Evolutionary conservation across 768 basidiomycete species (phyloP).

Genomic region (Mrakia gelida): DNA sequence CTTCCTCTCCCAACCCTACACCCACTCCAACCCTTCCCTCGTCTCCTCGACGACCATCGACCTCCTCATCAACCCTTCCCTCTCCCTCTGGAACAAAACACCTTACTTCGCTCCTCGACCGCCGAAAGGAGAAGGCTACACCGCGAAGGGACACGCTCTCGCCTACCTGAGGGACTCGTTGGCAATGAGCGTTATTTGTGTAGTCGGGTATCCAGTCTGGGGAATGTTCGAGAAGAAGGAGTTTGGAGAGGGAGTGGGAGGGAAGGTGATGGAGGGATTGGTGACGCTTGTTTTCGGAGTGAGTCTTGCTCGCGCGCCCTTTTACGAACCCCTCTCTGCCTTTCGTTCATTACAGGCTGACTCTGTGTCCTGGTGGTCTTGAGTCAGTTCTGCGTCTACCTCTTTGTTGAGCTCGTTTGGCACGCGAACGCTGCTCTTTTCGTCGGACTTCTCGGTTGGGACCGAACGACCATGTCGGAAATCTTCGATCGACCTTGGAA

Average conservation of each 20-base stretch:
- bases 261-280: background rate
- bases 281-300: background rate
- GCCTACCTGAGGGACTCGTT: background rate
- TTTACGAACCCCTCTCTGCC: too few relatives aligned
- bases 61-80: conserved; percentile 27
- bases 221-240: background rate
- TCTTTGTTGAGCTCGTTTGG: conserved; percentile 28
- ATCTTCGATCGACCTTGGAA: conserved; percentile 27
- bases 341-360: too few relatives aligned
- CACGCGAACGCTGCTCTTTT: conserved; percentile 5
- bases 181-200: background rate
- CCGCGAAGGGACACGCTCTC: background rate
- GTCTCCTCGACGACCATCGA: conserved; percentile 22
- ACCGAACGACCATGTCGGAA: conserved; percentile 10
- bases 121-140: background rate
- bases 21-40: conserved; percentile 11
- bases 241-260: background rate
- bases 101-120: conserved; percentile 12
- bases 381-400: conserved; percentile 18
- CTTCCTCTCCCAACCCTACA: conserved; percentile 16
- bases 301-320: background rate
- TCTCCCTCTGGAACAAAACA: conserved; percentile 15
- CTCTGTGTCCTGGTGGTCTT: too few relatives aligned
- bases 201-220: background rate
- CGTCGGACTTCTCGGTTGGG: conserved; percentile 24